Percentiles rank a stretch among this genome's conserved stretches.
Conservation (phyloP, 306 rosid species). For the Prunus armeniaca region DNA sequence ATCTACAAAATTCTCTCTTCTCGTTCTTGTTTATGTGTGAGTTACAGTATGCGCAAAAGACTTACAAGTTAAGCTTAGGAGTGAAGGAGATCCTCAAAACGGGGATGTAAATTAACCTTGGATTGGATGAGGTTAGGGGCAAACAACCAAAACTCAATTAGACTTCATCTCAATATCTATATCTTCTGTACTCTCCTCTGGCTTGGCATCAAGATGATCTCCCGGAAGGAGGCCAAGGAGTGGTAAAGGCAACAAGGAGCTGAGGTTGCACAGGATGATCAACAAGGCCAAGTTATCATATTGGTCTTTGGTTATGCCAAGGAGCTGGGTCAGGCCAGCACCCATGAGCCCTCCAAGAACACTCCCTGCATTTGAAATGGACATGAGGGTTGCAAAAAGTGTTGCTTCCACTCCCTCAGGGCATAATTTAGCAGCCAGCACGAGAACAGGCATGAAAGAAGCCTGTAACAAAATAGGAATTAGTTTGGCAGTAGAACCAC, state of each 20-base stretch:
- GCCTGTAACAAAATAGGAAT: constrained; percentile 51
- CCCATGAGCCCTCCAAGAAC: constrained; percentile 93
- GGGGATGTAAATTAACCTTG: not conserved
- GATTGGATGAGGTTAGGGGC: constrained; percentile 3
- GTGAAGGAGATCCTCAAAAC: not conserved
- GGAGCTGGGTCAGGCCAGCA: constrained; percentile 81
- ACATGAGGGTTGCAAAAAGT: constrained; percentile 98
- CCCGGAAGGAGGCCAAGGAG: constrained; percentile 87
- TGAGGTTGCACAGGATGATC: constrained; percentile 85
- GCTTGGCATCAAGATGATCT: constrained; percentile 43
- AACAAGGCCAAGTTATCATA: constrained; percentile 73
- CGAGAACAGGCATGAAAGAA: constrained; percentile 98
- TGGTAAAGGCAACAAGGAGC: constrained; percentile 88
- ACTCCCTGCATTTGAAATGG: constrained; percentile 86
- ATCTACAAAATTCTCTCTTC: constrained; percentile 28
- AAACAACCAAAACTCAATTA: constrained; percentile 40
- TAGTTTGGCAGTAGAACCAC: constrained; percentile 21
- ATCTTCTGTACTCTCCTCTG: constrained; percentile 52
- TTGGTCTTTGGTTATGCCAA: constrained; percentile 83
- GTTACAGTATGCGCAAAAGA: constrained; percentile 6
- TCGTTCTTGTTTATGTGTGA: constrained; percentile 11
- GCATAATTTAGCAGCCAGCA: constrained; percentile 88
- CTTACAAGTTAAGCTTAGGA: not conserved
- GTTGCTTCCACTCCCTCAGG: constrained; percentile 99
- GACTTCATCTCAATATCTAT: constrained; percentile 75